A percentile compares a stretch with the other conserved stretches of the same genome.
phyloP scores from a whole-genome alignment of 495 filamentous ascomycete species.

The Rhizodiscina lignyota region DNA sequence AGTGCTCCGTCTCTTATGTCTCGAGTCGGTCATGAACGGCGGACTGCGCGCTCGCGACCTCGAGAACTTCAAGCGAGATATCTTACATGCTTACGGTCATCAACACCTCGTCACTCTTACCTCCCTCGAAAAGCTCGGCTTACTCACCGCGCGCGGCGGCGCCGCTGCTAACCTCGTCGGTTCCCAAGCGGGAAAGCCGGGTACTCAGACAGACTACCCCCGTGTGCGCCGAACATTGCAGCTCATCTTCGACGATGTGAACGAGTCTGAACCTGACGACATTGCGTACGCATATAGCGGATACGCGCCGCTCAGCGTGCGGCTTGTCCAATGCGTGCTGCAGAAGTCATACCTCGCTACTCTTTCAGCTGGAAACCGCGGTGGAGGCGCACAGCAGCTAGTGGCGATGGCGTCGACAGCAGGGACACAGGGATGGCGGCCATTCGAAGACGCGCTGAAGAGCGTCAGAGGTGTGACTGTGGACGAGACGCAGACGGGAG shows the following conservation, averaged over 20 bases:
- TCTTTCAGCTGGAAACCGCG: constrained; percentile 25
- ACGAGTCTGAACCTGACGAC: constrained; percentile 90
- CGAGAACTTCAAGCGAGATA: constrained; percentile 72
- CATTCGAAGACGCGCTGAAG: constrained; percentile 79
- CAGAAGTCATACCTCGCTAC: constrained; percentile 74
- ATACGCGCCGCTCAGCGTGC: constrained; percentile 84
- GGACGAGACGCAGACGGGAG: constrained; percentile 81
- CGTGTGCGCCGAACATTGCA: constrained; percentile 70
- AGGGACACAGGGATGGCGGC: constrained; percentile 61
- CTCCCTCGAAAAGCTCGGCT: constrained; percentile 72
- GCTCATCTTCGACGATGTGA: constrained; percentile 90
- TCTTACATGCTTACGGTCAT: constrained; percentile 86
- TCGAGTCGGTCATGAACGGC: constrained; percentile 79
- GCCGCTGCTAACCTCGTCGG: constrained; percentile 34
- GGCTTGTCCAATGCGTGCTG: constrained; percentile 85
- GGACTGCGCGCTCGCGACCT: constrained; percentile 77
- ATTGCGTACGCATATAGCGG: constrained; percentile 96
- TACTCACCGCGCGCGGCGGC: constrained; percentile 52
- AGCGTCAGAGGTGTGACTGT: constrained; percentile 74
- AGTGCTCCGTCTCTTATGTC: constrained; percentile 70
- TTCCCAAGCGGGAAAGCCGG: constrained; percentile 19
- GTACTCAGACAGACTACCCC: constrained; percentile 74
- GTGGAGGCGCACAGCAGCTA: constrained; percentile 25
- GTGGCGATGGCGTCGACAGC: constrained; percentile 25
- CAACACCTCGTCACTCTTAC: constrained; percentile 84